These are phyloP conservation scores for Fusarium scirpi DNA, from an alignment of 2,329 filamentous ascomycete genomes.

Conservation along the genomic window DNA sequence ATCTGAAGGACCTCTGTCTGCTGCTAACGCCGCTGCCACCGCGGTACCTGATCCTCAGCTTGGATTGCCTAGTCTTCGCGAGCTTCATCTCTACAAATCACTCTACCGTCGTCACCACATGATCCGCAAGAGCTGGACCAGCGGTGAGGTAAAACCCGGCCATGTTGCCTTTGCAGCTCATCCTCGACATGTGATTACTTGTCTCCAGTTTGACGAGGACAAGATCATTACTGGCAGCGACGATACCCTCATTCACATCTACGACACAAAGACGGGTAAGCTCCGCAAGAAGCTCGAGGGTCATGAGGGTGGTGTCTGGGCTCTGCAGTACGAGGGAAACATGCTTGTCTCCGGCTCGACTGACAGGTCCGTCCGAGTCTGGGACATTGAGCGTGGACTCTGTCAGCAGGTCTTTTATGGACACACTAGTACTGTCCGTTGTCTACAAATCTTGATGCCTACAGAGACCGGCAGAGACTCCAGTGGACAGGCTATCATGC, in stretches of 20 bases:
- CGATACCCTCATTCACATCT: constrained; percentile 97
- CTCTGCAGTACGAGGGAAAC: constrained; percentile 95
- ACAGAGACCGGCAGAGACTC: constrained; percentile 77
- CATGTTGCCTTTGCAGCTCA: constrained; percentile 98
- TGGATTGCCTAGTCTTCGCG: constrained; percentile 81
- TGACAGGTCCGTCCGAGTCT: constrained; percentile 97
- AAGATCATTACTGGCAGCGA: constrained; percentile 98
- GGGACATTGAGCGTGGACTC: constrained; percentile 94
- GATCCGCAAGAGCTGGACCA: constrained; percentile 93
- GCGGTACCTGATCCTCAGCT: constrained; percentile 86
- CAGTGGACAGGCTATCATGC: constrained; percentile 83
- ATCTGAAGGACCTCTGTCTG: constrained; percentile 86
- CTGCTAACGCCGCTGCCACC: constrained; percentile 83
- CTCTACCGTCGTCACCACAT: constrained; percentile 93
- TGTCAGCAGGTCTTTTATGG: constrained; percentile 98
- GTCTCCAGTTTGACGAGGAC: constrained; percentile 96
- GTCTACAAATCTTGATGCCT: constrained; percentile 92
- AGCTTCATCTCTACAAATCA: constrained; percentile 94
- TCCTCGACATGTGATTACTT: constrained; percentile 95
- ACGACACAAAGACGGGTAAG: constrained; percentile 94
- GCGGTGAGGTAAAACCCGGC: constrained; percentile 82
- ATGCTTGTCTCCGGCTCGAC: constrained; percentile 95
- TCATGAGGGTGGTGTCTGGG: constrained; percentile 98
- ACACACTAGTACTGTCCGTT: constrained; percentile 96
- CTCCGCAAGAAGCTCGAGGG: constrained; percentile 86